Base-by-base conservation (phyloP, 371 early-diverging fungal genomes). In the Encephalitozoon cuniculi region DNA sequence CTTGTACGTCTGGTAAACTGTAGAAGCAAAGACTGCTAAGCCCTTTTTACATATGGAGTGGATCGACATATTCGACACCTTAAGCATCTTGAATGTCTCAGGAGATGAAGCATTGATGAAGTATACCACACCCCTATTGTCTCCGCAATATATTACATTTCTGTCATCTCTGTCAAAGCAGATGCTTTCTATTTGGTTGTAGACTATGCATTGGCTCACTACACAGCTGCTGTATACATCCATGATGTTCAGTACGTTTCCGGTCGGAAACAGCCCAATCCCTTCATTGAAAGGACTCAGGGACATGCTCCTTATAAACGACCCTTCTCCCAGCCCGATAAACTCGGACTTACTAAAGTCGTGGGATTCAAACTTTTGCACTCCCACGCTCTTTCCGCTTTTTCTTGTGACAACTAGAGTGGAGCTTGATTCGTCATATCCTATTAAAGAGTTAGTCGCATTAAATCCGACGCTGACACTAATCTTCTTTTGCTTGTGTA, bases 271-370 rank as follows among this genome's bases (percentile, higher is more conserved):
- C 4, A 53, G 21, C 1, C 69, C 64, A 7, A 74, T 18, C 7
- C 77, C 77, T 40, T 80, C 77, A 8, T 68, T 69, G 44, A 53
- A 79, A 37, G 79, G 74, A 41, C 65, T 70, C n/a, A 63, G 26
- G 39, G 68, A 74, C 15, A 80, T 69, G 44, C 68, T 63, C 5
- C 34, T 55, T 21, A 80, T 80, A 40, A 5, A 12, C n/a, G 21
- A 4, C 15, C 44, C 4, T 18, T 65, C 43, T 32, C 34, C 34
- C 59, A 68, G 23, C 30, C 26, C 11, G 12, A 76, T 21, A 39
- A 53, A 41, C 21, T 76, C 64, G 1, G 34, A 43, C 15, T 40
- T 64, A 12, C 39, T 43, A 18, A 59, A 43, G 28, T 70, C 49
- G 23, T 51, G 21, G 34, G 18, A 34, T 49, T 49, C 54, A 32